phyloP scores from a whole-genome alignment of 164 flowering plant species.

The Vitis labrusca region DNA sequence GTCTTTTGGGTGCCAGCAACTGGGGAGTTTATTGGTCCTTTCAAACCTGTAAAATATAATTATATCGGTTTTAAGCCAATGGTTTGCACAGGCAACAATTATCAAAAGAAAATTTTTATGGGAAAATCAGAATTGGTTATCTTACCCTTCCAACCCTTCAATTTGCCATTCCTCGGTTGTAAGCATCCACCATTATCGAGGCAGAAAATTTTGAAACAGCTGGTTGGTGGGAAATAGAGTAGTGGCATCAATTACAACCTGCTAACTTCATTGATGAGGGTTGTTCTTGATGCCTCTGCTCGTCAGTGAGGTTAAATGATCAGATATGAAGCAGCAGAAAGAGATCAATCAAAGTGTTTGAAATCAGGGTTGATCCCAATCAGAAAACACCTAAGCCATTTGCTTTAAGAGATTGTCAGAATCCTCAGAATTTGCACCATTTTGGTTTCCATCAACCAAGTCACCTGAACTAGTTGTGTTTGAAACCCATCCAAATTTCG shows the following conservation, averaged over 20 bases:
- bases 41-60: not conserved
- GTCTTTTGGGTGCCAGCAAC: not conserved
- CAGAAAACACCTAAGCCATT: conserved; percentile 5
- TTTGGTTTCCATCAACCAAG: conserved; percentile 22
- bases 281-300: not conserved
- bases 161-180: not conserved
- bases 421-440: conserved; percentile 10
- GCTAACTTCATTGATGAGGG: not conserved
- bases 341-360: not conserved
- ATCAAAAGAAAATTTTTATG: too few relatives aligned
- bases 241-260: not conserved
- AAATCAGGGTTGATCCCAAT: not conserved
- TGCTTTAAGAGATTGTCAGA: conserved; percentile 9
- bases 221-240: not conserved
- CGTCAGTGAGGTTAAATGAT: not conserved
- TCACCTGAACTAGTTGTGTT: conserved; percentile 28
- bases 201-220: not conserved
- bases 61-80: not conserved
- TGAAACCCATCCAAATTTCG: conserved; percentile 38
- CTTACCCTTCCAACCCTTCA: not conserved
- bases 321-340: not conserved
- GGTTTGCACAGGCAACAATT: not conserved
- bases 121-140: too few relatives aligned
- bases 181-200: not conserved
- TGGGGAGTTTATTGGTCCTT: not conserved